phyloP scores from a whole-genome alignment of 1,284 basidiomycete genomes.

The Marasmius oreades region DNA sequence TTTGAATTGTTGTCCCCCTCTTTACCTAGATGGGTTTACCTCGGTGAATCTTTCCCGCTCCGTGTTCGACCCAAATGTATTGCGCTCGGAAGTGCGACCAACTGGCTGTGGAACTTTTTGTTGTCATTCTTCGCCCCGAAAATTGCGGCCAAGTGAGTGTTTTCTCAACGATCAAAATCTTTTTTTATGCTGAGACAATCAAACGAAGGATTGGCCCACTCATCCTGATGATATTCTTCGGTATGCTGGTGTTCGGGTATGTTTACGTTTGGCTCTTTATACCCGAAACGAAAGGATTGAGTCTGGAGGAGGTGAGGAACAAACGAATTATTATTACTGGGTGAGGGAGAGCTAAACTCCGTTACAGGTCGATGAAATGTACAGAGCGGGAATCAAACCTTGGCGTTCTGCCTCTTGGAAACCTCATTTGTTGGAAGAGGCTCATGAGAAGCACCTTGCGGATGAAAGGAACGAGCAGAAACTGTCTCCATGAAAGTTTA shows the following conservation, averaged over 20 bases:
- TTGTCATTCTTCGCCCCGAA: constrained; percentile 66
- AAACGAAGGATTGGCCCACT: constrained; percentile 61
- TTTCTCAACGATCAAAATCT: too few species aligned
- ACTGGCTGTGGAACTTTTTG: constrained; percentile 76
- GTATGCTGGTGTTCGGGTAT: constrained; percentile 69
- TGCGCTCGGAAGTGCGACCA: constrained; percentile 58
- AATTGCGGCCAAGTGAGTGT: constrained; percentile 49
- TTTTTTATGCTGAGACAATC: neutral
- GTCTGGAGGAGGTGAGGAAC: constrained; percentile 62
- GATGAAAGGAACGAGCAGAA: constrained; percentile 7
- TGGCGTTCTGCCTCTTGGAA: constrained; percentile 63
- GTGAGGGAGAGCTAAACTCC: neutral
- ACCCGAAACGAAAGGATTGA: constrained; percentile 75
- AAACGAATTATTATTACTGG: neutral
- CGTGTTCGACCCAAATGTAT: constrained; percentile 75
- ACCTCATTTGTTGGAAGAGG: constrained; percentile 40
- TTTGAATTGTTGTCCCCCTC: too few species aligned
- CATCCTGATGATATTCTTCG: constrained; percentile 74
- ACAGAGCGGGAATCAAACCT: constrained; percentile 59
- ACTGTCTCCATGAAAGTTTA: neutral
- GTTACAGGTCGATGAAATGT: constrained; percentile 57
- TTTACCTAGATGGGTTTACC: constrained; percentile 41
- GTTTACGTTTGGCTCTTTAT: constrained; percentile 68
- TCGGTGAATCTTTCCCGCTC: constrained; percentile 57
- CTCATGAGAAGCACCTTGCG: constrained; percentile 27